A percentile compares a stretch with the other conserved stretches of the same genome.
Conservation (phyloP, 1,284 basidiomycete species). For the Inonotus obliquus region DNA sequence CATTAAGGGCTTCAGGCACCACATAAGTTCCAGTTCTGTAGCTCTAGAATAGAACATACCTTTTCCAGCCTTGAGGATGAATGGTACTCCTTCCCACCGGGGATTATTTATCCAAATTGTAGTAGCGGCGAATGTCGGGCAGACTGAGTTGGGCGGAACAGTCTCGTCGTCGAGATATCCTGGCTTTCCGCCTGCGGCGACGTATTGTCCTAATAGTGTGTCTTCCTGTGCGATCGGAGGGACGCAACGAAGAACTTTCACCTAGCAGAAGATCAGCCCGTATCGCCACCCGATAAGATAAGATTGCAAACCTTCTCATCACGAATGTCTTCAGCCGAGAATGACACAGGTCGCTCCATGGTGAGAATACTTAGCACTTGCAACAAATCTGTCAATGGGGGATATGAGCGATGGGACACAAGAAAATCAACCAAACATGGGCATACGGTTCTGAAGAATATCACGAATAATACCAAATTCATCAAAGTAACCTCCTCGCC, state of each 20-base stretch:
- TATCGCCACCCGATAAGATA: slow-evolving; percentile 15
- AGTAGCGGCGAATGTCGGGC: slow-evolving; percentile 89
- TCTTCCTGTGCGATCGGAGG: slow-evolving; percentile 76
- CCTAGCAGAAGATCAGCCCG: slow-evolving; percentile 42
- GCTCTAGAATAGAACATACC: slow-evolving; percentile 43
- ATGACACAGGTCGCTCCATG: slow-evolving; percentile 98
- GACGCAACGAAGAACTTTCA: slow-evolving; percentile 90
- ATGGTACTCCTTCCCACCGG: slow-evolving; percentile 95
- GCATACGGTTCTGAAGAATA: slow-evolving; percentile 92
- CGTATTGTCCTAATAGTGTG: slow-evolving; percentile 90
- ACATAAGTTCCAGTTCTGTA: background rate
- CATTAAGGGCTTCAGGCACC: slow-evolving; percentile 71
- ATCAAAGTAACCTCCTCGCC: slow-evolving; percentile 96
- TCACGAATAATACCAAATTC: slow-evolving; percentile 98
- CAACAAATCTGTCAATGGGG: slow-evolving; percentile 63
- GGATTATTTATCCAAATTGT: slow-evolving; percentile 91
- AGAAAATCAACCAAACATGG: slow-evolving; percentile 7
- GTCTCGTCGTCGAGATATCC: slow-evolving; percentile 96
- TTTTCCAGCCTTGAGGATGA: slow-evolving; percentile 96
- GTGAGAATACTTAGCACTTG: slow-evolving; percentile 90
- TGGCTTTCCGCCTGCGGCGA: slow-evolving; percentile 82
- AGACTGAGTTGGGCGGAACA: slow-evolving; percentile 86
- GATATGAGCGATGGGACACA: slow-evolving; percentile 6
- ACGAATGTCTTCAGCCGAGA: slow-evolving; percentile 92
- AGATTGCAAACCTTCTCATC: slow-evolving; percentile 79